Evolutionary conservation across 495 filamentous ascomycete species (phyloP).

Genomic region (Chaetomium fimeti): DNA sequence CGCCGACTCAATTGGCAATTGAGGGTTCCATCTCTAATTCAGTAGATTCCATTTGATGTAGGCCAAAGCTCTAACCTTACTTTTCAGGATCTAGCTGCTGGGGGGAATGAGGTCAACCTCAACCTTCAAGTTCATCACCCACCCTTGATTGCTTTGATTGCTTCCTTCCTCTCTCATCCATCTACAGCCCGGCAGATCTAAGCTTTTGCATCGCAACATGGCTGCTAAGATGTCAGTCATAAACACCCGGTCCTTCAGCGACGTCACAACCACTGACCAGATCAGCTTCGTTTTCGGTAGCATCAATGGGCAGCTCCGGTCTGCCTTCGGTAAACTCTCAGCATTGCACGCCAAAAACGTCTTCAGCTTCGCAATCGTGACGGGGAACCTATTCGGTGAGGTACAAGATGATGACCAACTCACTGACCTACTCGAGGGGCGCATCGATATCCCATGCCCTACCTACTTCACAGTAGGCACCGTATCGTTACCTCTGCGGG

Average conservation of each 20-base stretch:
- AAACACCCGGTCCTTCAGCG: constrained; percentile 13
- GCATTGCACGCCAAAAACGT: constrained; percentile 78
- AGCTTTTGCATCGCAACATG: constrained; percentile 19
- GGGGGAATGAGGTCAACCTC: neutral
- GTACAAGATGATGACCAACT: constrained; percentile 58
- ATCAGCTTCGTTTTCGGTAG: constrained; percentile 76
- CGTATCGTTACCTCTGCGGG: constrained; percentile 60
- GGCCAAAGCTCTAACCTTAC: too few species aligned
- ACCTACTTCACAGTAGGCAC: constrained; percentile 84
- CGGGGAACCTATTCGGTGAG: constrained; percentile 76
- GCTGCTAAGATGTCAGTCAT: constrained; percentile 37
- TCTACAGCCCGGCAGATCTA: neutral
- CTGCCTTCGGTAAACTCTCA: constrained; percentile 73
- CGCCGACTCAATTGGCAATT: neutral
- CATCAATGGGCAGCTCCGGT: constrained; percentile 68
- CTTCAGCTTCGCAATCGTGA: constrained; percentile 79
- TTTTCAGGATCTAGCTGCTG: neutral
- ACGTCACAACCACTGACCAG: constrained; percentile 37
- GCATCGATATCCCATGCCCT: constrained; percentile 69
- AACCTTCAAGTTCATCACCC: neutral
- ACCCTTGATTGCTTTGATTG: neutral
- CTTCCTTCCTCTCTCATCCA: neutral
- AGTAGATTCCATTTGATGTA: too few species aligned
- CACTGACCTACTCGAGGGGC: constrained; percentile 63
- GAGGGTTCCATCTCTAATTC: neutral